Conservation (phyloP, 2,329 filamentous ascomycete species). For the Colletotrichum kahawae region DNA sequence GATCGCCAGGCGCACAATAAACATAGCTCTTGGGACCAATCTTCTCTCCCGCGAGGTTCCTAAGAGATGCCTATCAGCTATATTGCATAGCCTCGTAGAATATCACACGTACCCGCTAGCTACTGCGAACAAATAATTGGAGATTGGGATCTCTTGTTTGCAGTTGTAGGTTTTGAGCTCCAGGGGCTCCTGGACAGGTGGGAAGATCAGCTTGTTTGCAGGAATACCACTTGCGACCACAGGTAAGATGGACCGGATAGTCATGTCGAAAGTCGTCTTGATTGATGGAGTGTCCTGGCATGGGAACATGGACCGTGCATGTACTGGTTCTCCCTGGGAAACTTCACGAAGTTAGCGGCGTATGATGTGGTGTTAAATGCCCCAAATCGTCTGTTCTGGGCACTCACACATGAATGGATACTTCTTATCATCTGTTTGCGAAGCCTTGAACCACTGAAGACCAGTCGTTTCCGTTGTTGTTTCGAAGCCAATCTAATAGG, state of each 20-base stretch:
- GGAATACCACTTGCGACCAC: constrained; percentile 86
- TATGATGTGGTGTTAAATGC: background rate
- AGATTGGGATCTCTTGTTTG: constrained; percentile 89
- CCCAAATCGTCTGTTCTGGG: background rate
- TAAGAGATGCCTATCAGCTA: constrained; percentile 42
- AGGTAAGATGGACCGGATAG: constrained; percentile 81
- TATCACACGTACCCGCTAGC: constrained; percentile 44
- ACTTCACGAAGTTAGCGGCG: constrained; percentile 37
- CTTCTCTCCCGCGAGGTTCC: constrained; percentile 81
- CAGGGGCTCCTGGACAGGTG: background rate
- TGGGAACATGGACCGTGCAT: constrained; percentile 90
- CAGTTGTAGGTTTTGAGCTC: constrained; percentile 68
- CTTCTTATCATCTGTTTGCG: constrained; percentile 92
- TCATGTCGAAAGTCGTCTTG: constrained; percentile 90
- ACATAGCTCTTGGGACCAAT: constrained; percentile 89
- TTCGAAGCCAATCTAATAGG: constrained; percentile 66
- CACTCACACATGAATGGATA: constrained; percentile 82
- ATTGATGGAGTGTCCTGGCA: constrained; percentile 97
- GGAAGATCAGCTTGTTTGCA: background rate
- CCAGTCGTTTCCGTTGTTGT: constrained; percentile 91
- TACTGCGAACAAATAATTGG: constrained; percentile 89
- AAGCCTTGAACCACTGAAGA: constrained; percentile 90
- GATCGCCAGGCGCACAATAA: constrained; percentile 84
- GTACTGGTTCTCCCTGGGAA: constrained; percentile 95
- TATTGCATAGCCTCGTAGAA: background rate